A percentile compares a stretch with the other conserved stretches of the same genome.
Conservation (phyloP, 2,329 filamentous ascomycete species). For the Cladosporium colombiae region DNA sequence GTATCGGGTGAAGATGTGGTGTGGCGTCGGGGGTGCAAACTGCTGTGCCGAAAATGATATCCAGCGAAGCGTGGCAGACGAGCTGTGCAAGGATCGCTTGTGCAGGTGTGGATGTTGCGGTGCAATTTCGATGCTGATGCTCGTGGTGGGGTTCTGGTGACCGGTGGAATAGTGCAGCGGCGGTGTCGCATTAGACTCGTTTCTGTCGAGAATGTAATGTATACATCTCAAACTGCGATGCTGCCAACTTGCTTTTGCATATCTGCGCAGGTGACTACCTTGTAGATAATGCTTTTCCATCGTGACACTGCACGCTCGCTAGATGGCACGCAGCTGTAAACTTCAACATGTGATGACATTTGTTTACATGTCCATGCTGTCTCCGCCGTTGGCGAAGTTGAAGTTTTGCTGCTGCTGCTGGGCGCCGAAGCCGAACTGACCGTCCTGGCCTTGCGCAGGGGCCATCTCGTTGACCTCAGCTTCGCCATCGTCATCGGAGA, state of each 20-base stretch:
- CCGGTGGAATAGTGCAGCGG: conserved; percentile 9
- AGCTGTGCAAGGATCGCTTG: conserved; percentile 20
- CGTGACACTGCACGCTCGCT: conserved; percentile 1
- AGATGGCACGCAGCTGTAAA: conserved; percentile 1
- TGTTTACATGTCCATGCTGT: conserved; percentile 67
- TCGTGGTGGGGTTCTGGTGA: conserved; percentile 16
- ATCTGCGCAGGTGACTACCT: conserved; percentile 5
- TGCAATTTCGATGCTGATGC: conserved; percentile 20
- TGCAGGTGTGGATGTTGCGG: conserved; percentile 18
- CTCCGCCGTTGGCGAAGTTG: conserved; percentile 82
- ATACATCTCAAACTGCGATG: conserved; percentile 10
- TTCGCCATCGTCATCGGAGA: conserved; percentile 93
- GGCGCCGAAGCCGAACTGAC: conserved; percentile 77
- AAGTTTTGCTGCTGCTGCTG: conserved; percentile 76
- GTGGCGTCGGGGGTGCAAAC: not conserved
- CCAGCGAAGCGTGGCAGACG: conserved; percentile 22
- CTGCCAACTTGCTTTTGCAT: conserved; percentile 17
- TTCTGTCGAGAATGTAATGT: not conserved
- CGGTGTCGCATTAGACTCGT: conserved; percentile 1
- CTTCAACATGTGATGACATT: not conserved
- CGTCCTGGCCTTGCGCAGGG: conserved; percentile 69
- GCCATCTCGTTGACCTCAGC: conserved; percentile 80
- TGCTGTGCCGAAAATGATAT: conserved; percentile 15
- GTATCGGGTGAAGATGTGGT: conserved; percentile 14
- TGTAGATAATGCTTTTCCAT: conserved; percentile 11